phyloP scores from a whole-genome alignment of 148 eudicot species.

The Chenopodium album region DNA sequence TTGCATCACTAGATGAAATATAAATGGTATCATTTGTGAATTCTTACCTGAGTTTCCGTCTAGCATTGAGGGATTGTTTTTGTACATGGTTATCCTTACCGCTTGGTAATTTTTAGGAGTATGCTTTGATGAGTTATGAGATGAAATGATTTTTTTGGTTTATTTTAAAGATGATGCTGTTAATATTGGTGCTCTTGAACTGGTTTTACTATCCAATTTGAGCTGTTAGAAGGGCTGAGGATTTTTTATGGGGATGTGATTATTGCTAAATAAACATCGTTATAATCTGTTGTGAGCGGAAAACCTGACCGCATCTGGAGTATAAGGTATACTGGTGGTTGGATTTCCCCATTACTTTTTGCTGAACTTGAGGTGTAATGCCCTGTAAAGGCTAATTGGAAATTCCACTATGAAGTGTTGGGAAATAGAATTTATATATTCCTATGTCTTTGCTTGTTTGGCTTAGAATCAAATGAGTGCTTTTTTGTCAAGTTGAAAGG shows the following conservation, averaged over 20 bases:
- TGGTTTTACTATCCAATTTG: not conserved
- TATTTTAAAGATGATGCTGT: not conserved
- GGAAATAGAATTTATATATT: slow-evolving; percentile 14
- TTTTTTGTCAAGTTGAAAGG: slow-evolving; percentile 24
- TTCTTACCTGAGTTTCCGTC: not conserved
- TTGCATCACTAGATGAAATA: not conserved
- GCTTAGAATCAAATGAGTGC: slow-evolving; percentile 21
- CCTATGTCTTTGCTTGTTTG: slow-evolving; percentile 28
- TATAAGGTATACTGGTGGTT: slow-evolving; percentile 6
- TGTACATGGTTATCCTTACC: not conserved
- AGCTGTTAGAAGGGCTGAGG: not conserved
- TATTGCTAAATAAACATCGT: not conserved
- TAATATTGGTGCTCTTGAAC: not conserved
- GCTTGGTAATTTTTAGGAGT: not conserved
- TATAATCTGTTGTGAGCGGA: slow-evolving; percentile 1
- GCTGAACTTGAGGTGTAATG: slow-evolving; percentile 21
- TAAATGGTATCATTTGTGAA: too few relatives aligned
- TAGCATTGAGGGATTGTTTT: not conserved
- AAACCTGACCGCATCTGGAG: slow-evolving; percentile 4
- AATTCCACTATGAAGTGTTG: slow-evolving; percentile 23
- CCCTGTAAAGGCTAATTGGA: slow-evolving; percentile 9
- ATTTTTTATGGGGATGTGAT: not conserved
- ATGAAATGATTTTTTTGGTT: not conserved
- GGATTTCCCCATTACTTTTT: slow-evolving; percentile 14
- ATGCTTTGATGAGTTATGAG: slow-evolving; percentile 5